Base-by-base conservation (phyloP, 345 rosid genomes). In the Fremontodendron californicum region DNA sequence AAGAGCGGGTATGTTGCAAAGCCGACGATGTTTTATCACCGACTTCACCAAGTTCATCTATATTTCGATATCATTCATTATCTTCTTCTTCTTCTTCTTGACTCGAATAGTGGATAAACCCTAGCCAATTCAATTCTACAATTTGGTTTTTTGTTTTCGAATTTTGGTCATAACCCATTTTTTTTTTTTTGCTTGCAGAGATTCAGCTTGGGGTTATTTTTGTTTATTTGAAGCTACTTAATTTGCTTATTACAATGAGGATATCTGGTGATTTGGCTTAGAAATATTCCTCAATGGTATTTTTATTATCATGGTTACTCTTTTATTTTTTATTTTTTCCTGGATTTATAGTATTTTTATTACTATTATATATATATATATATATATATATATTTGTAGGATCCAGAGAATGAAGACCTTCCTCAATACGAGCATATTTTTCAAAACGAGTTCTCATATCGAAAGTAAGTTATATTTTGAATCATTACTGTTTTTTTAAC, bases 361-460 rank as follows among this genome's bases (percentile, higher is more conserved):
- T n/a, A n/a, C n/a, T n/a, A n/a, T n/a, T n/a, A n/a, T n/a, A n/a
- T n/a, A n/a, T n/a, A n/a, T n/a, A n/a, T n/a, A n/a, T n/a, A n/a
- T n/a, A n/a, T n/a, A n/a, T n/a, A n/a, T n/a, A n/a, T n/a, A n/a
- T n/a, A n/a, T n/a, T n/a, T n/a, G n/a, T n/a, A n/a, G n/a, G n/a
- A n/a, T 33, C 88, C 72, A 71, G 88, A 88, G 74, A 79, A 57
- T 55, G 87, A 85, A 65, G 90, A 78, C 25, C 73, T 84, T 78
- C 89, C 87, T 10, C 85, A 82, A 1, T 92, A 88, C 46, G 89
- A 86, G 54, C 94, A 90, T 74, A 86, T 91, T 48, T 81, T 78
- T 79, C 91, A 89, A 77, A 94, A 94, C 77, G 94, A 91, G 57
- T 92, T 94, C 80, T 81, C 84, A 1, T 82, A n/a, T n/a, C n/a